Conservation (phyloP, 192 early-diverging fungal genomes). For the Backusella parvicylindrica region DNA sequence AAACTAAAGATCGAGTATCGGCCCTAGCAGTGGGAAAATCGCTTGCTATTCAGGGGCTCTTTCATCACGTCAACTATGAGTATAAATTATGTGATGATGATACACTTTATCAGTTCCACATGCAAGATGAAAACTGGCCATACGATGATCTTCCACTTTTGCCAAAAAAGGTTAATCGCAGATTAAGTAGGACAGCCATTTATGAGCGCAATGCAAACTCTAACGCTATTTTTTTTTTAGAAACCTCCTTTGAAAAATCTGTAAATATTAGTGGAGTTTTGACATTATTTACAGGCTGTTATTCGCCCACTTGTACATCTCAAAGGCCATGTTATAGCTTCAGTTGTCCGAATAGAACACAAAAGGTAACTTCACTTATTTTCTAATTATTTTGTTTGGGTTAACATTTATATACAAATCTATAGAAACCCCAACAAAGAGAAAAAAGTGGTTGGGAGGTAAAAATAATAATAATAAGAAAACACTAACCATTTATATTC, state of each 20-base stretch:
- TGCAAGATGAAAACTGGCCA: not conserved
- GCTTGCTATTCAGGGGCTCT: constrained; percentile 82
- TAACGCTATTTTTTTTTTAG: not conserved
- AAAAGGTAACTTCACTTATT: constrained; percentile 40
- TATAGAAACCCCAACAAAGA: constrained; percentile 1
- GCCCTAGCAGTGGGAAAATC: constrained; percentile 83
- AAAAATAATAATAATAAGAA: constrained; percentile 30
- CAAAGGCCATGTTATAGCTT: constrained; percentile 85
- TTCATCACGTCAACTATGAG: constrained; percentile 87
- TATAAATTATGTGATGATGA: constrained; percentile 77
- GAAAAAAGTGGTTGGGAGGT: constrained; percentile 25
- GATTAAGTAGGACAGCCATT: not conserved
- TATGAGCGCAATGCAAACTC: not conserved
- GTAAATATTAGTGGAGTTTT: constrained; percentile 63
- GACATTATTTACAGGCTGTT: constrained; percentile 86
- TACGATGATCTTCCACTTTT: not conserved
- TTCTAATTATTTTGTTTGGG: not conserved
- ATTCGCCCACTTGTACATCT: constrained; percentile 84
- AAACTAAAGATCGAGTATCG: constrained; percentile 81
- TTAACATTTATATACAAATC: not conserved
- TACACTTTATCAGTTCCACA: constrained; percentile 80
- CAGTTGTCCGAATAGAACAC: constrained; percentile 73
- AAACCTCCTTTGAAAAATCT: not conserved
- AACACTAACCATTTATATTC: not conserved
- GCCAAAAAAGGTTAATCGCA: not conserved